A percentile compares a stretch with the other conserved stretches of the same genome.
Evolutionary conservation across 768 basidiomycete species (phyloP).

Genomic region (Rhodotorula toruloides): DNA sequence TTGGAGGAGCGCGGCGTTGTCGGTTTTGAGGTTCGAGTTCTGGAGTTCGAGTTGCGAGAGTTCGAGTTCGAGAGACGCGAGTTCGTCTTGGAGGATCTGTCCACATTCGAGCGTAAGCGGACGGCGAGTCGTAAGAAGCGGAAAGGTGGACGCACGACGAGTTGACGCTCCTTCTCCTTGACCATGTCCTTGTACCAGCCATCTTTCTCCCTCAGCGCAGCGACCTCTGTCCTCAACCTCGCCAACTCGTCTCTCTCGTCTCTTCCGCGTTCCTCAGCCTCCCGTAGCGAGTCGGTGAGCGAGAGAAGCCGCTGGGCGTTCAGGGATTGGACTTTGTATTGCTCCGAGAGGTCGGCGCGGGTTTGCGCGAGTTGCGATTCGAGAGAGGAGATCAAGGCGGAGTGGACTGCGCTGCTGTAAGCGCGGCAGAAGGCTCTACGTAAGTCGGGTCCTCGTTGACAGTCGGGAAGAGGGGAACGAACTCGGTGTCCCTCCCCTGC

Average conservation of each 20-base stretch:
- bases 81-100: constrained; percentile 90
- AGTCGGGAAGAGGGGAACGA: neutral
- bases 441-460: no score
- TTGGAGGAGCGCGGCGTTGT: constrained; percentile 90
- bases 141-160: constrained; percentile 18
- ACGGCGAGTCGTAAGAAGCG: neutral
- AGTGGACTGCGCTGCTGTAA: constrained; percentile 70
- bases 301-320: constrained; percentile 86
- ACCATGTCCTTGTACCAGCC: constrained; percentile 73
- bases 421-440: no score
- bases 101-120: neutral
- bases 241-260: constrained; percentile 74
- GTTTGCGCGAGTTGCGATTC: constrained; percentile 89
- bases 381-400: constrained; percentile 82
- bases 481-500: constrained; percentile 57
- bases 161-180: constrained; percentile 55
- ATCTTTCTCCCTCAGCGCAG: constrained; percentile 70
- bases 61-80: constrained; percentile 84
- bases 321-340: constrained; percentile 94
- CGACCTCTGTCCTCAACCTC: constrained; percentile 69
- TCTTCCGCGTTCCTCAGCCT: constrained; percentile 81
- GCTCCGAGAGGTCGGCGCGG: constrained; percentile 83
- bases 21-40: constrained; percentile 76
- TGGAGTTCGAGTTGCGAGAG: constrained; percentile 81
- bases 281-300: constrained; percentile 91